Evolutionary conservation across 2,329 filamentous ascomycete genomes (phyloP), one percentile per base, ranked within the genome.

Genomic region (Cladosporium halotolerans): DNA sequence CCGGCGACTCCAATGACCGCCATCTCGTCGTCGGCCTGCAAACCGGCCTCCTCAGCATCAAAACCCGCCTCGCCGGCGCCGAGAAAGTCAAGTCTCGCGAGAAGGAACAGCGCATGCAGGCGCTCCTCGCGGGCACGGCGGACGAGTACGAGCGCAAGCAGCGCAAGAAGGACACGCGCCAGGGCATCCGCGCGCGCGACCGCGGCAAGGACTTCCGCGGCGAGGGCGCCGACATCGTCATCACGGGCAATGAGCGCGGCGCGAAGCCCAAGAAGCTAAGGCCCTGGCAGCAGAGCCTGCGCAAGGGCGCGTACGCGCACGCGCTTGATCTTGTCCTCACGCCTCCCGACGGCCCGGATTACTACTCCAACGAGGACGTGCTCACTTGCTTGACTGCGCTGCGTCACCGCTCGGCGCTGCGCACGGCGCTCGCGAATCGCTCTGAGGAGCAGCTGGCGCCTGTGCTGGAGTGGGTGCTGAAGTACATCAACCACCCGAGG

Each of bases 11-110:
- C 47, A 87, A 91, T 63, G 93, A 99, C 73, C 89, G 90, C 60
- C 93, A 99, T 71, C 81, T 99, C 49, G 90, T 88, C 4, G 93
- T 99, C 1, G 93, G 92, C 68, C 92, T 97, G 84, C 86, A 93
- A 64, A 95, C 88, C 2, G 93, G 93, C 43, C 81, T 96, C n/a
- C 78, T 99, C 9, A 95, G 88, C 28, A 80, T 97, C 63, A 86
- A 88, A 66, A 97, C 92, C 1, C 84, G 90, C n/a, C 79, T 95
- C 10, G 89, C 87, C 0, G 89, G 89, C 4, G 78, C 87, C 51
- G 88, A 95, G 63, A 92, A 92, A 52, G 78, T 82, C 19, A 83
- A 82, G 58, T 86, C 89, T 62, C 79, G 81, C 23, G 87, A 92
- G 69, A 82, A 86, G 47, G 85, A 88, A 66, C 88, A 86, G 74